Evolutionary conservation across 2,329 filamentous ascomycete species (phyloP).

Genomic region (Ophiostoma piceae): DNA sequence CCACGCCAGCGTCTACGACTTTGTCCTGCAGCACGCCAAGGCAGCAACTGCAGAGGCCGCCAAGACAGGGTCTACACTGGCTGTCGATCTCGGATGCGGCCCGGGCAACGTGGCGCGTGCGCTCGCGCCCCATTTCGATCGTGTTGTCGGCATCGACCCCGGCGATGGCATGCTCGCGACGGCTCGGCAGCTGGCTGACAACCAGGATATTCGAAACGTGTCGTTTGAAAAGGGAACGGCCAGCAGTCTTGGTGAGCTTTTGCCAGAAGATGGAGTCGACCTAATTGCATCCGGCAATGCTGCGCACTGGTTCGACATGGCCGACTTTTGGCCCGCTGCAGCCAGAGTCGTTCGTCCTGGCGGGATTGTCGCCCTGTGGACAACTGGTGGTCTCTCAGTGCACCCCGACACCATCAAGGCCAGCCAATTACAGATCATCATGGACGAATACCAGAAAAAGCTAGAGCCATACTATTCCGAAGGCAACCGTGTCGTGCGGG

Average conservation of each 20-base stretch:
- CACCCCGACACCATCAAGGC: slow-evolving; percentile 38
- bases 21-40: slow-evolving; percentile 41
- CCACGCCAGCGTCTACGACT: slow-evolving; percentile 42
- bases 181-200: slow-evolving; percentile 36
- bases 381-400: slow-evolving; percentile 33
- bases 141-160: slow-evolving; percentile 48
- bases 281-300: slow-evolving; percentile 47
- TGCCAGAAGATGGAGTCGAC: slow-evolving; percentile 39
- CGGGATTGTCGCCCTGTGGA: slow-evolving; percentile 53
- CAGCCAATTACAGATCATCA: slow-evolving; percentile 40
- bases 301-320: slow-evolving; percentile 56
- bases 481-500: slow-evolving; percentile 40
- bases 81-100: slow-evolving; percentile 54
- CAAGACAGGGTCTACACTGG: slow-evolving; percentile 36
- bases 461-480: slow-evolving; percentile 38
- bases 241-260: slow-evolving; percentile 36
- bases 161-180: slow-evolving; percentile 49
- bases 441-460: slow-evolving; percentile 34
- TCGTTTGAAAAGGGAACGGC: slow-evolving; percentile 41
- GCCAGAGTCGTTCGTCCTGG: slow-evolving; percentile 45
- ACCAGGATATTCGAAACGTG: slow-evolving; percentile 31
- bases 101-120: slow-evolving; percentile 46
- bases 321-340: slow-evolving; percentile 45
- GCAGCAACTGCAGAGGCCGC: slow-evolving; percentile 31
- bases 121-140: slow-evolving; percentile 43